Base-by-base conservation (phyloP, 2,329 filamentous ascomycete genomes). In the Colletotrichum sp. region DNA sequence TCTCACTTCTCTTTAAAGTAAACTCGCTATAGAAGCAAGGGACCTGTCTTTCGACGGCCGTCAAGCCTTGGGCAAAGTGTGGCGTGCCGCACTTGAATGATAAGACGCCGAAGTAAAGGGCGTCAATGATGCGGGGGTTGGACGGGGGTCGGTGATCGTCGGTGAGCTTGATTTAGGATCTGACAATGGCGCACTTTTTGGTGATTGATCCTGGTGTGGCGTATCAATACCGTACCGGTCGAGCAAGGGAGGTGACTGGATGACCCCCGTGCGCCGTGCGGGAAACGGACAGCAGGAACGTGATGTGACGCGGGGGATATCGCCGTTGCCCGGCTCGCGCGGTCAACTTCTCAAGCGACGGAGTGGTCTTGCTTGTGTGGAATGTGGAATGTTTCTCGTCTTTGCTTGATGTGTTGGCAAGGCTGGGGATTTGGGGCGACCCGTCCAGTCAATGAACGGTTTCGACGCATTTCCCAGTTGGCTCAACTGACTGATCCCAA, bases 391-490 rank as follows among this genome's bases (percentile, higher is more conserved):
- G 59, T 49, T 73, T 73, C 32, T 64, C 24, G 28, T 16, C 32
- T 69, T 74, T 71, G 49, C 16, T 32, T 34, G 73, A 76, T 76
- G 70, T 39, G 71, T 60, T 76, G 74, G 70, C 70, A 65, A 69
- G 59, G 34, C 65, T 76, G 70, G 55, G 70, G 34, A 64, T 39
- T 28, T 60, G 59, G 57, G 26, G 59, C 49, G 49, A 68, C 52
- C 28, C 21, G 15, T 75, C 67, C 28, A 32, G 26, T 71, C 32
- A 71, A 64, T 64, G 32, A 49, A 64, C 34, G 36, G 30, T 60
- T 76, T 57, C 64, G 70, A 60, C 18, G 70, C 64, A 30, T 16
- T 12, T n/a, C 68, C n/a, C 63, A 68, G 30, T 12, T 30, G 63
- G 49, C 34, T 39, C n/a, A 44, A 73, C 24, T 67, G 55, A 10